Conservation (phyloP, 768 basidiomycete genomes). For the Coprinopsis strossmayeri region DNA sequence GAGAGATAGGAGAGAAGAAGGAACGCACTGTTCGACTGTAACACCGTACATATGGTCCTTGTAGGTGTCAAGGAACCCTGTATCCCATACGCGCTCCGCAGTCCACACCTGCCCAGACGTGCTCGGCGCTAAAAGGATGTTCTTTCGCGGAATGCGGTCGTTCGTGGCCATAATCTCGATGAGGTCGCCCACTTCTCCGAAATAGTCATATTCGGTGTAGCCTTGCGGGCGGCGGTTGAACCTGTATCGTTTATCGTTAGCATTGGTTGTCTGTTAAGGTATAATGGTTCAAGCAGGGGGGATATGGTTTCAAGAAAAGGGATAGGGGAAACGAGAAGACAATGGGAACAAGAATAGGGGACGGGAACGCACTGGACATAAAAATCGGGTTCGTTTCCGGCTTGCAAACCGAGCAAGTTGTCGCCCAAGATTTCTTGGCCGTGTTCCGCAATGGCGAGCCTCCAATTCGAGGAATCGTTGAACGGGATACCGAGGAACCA, state of each 20-base stretch:
- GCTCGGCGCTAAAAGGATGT: conserved; percentile 52
- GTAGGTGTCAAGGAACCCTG: conserved; percentile 40
- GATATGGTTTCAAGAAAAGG: too few species aligned
- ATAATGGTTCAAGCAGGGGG: too few species aligned
- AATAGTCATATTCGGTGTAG: conserved; percentile 16
- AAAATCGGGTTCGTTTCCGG: conserved; percentile 64
- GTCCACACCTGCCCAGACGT: conserved; percentile 47
- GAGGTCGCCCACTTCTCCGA: conserved; percentile 10
- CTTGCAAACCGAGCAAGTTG: conserved; percentile 60
- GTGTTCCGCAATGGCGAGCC: conserved; percentile 49
- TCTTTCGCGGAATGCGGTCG: conserved; percentile 19
- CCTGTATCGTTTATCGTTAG: conserved; percentile 11
- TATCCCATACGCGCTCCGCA: conserved; percentile 37
- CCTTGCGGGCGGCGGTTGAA: conserved; percentile 28
- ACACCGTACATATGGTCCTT: conserved; percentile 33
- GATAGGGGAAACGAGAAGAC: too few species aligned
- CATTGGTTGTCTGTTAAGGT: too few species aligned
- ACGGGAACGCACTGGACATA: conserved; percentile 26
- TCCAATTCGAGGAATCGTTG: conserved; percentile 53
- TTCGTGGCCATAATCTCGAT: conserved; percentile 19
- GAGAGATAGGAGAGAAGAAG: background rate
- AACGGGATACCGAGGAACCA: conserved; percentile 72
- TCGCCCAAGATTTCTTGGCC: conserved; percentile 63
- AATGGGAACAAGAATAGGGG: too few species aligned
- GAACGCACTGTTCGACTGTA: conserved; percentile 50